phyloP scores from a whole-genome alignment of 2,329 filamentous ascomycete species.

The Claviceps pusilla region DNA sequence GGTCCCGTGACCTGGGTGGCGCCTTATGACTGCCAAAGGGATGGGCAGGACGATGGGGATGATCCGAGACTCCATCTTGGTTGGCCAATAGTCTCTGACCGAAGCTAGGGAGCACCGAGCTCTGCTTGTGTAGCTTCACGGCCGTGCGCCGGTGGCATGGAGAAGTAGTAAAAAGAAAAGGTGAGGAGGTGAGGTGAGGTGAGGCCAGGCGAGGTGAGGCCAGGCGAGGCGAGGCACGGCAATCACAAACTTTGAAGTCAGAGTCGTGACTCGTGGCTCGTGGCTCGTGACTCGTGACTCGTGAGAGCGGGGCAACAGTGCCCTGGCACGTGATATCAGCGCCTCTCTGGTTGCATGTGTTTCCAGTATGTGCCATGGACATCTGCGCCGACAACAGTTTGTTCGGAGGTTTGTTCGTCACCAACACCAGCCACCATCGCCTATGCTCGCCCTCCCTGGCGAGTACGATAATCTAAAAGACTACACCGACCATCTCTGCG shows the following conservation, averaged over 20 bases:
- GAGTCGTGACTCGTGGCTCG: too few relatives aligned
- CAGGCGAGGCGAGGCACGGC: too few relatives aligned
- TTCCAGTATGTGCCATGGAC: too few relatives aligned
- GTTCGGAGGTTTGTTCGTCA: too few relatives aligned
- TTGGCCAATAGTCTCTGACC: neutral
- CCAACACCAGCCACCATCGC: neutral
- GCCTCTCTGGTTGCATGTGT: too few relatives aligned
- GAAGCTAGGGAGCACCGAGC: neutral
- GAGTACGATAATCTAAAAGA: constrained; percentile 7
- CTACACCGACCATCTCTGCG: constrained; percentile 12
- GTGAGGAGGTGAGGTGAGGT: too few relatives aligned
- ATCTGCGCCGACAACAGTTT: neutral
- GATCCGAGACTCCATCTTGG: neutral
- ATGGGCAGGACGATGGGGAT: neutral
- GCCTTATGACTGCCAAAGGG: too few relatives aligned
- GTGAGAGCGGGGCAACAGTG: too few relatives aligned
- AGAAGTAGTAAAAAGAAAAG: neutral
- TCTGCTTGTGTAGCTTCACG: neutral
- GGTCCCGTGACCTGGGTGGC: too few relatives aligned
- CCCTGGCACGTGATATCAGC: neutral
- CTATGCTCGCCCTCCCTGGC: constrained; percentile 8
- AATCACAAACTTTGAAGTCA: too few relatives aligned
- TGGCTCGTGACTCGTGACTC: too few relatives aligned
- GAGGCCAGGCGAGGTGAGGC: too few relatives aligned
- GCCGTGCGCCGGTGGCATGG: neutral